Evolutionary conservation across 169 alveolate species (phyloP), one percentile per base, ranked within the genome.

Genomic region (Eimeria praecox): DNA sequence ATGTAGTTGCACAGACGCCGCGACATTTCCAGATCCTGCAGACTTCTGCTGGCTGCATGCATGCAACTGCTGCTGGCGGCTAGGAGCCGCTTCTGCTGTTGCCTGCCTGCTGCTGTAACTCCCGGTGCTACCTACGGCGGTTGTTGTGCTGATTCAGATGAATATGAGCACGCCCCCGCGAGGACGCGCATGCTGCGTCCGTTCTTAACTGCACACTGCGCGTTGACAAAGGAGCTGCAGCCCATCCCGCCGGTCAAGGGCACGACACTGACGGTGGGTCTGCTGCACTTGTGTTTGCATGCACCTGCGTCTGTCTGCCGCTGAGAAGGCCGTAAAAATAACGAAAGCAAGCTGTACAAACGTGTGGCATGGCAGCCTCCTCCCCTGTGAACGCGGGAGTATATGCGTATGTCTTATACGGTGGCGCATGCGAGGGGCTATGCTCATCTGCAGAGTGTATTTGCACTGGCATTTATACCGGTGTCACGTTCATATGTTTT

Each of bases 211-310:
- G 69, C 90, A 6, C 27, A 49, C 38, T 12, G 71, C 33, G n/a
- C 66, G 1, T 82, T 46, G 71, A 16, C 27, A 2, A 27, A 46
- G 90, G 90, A 82, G 90, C 56, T 59, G 90, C 46, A 82, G 73
- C 90, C 90, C 8, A 44, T 52, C 71, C 33, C 22, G 56, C 18
- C 90, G 5, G 71, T 52, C 71, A 82, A 82, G 54, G 90, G 90
- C 66, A 14, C n/a, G 71, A 82, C 90, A 40, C 71, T 82, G 66
- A 82, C 90, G 44, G 90, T 82, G 10, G 49, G 90, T 82, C 54
- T 77, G 40, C 82, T 71, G 40, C 40, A 71, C 18, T 71, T 33
- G 82, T 38, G 24, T 71, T 71, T 71, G 82, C 82, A 3, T 59
- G 69, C 69, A 59, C 20, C 6, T 59, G 69, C 30, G 69, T 9